phyloP scores from a whole-genome alignment of 2,329 filamentous ascomycete genomes.

The Chaetomiaceae sp. region DNA sequence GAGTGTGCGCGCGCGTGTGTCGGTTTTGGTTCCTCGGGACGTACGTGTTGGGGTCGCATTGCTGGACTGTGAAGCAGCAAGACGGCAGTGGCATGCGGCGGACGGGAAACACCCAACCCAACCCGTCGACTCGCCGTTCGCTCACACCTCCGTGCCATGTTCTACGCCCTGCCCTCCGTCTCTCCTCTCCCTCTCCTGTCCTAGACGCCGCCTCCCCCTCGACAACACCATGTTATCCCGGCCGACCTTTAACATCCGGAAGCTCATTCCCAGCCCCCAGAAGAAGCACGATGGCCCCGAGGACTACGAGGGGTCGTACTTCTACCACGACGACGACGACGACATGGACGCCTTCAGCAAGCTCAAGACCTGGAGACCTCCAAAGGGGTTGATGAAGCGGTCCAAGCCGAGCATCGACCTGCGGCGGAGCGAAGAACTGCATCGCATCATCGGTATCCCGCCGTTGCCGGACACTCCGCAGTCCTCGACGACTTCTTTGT shows the following conservation, averaged over 20 bases:
- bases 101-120: slow-evolving; percentile 6
- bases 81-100: slow-evolving; percentile 11
- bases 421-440: slow-evolving; percentile 34
- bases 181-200: slow-evolving; percentile 8
- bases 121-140: neutral
- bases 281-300: slow-evolving; percentile 22
- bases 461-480: slow-evolving; percentile 31
- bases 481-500: slow-evolving; percentile 39
- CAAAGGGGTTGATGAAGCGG: slow-evolving; percentile 28
- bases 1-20: too few relatives aligned
- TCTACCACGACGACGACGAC: slow-evolving; percentile 23
- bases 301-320: slow-evolving; percentile 24
- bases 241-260: slow-evolving; percentile 39
- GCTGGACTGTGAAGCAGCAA: neutral
- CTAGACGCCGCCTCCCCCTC: slow-evolving; percentile 3
- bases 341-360: slow-evolving; percentile 22
- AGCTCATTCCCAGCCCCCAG: slow-evolving; percentile 32
- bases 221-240: slow-evolving; percentile 35
- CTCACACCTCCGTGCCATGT: slow-evolving; percentile 24
- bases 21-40: slow-evolving; percentile 5
- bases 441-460: slow-evolving; percentile 35
- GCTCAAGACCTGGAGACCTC: slow-evolving; percentile 23
- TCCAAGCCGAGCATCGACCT: slow-evolving; percentile 34
- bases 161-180: slow-evolving; percentile 11
- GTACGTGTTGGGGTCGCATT: slow-evolving; percentile 8